These are phyloP conservation scores for Hirsutella rhossiliensis DNA, from an alignment of 2,329 filamentous ascomycete genomes.

Conservation along the genomic window DNA sequence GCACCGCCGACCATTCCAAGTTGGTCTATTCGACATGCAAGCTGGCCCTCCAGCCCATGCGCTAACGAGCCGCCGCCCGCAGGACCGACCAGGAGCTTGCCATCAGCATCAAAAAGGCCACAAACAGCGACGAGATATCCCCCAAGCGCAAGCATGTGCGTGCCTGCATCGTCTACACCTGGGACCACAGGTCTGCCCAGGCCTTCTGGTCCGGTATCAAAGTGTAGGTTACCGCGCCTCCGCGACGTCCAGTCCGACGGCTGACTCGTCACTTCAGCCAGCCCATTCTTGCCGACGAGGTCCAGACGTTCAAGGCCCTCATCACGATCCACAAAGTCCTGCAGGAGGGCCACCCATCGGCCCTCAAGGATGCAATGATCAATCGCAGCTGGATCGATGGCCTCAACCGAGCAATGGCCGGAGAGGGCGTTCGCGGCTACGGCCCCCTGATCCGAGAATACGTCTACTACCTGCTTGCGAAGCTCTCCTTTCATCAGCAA, in stretches of 20 bases:
- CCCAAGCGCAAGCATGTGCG: slow-evolving; percentile 87
- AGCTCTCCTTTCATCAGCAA: slow-evolving; percentile 91
- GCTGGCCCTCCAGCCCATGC: background rate
- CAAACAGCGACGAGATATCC: slow-evolving; percentile 54
- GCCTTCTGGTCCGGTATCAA: slow-evolving; percentile 99
- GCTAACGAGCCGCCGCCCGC: slow-evolving; percentile 2
- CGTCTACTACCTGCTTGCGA: slow-evolving; percentile 87
- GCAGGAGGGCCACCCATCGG: slow-evolving; percentile 87
- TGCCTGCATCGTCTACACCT: slow-evolving; percentile 95
- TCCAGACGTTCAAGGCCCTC: slow-evolving; percentile 97
- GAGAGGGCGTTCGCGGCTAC: slow-evolving; percentile 83
- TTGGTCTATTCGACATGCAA: slow-evolving; percentile 7
- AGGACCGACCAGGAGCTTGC: slow-evolving; percentile 59
- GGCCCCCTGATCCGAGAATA: slow-evolving; percentile 91
- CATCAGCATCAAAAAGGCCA: slow-evolving; percentile 60
- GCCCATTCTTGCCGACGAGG: slow-evolving; percentile 94
- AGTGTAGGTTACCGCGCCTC: slow-evolving; percentile 53
- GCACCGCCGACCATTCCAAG: slow-evolving; percentile 24
- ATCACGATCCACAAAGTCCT: slow-evolving; percentile 97
- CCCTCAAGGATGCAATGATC: slow-evolving; percentile 76
- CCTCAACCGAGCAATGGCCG: slow-evolving; percentile 68
- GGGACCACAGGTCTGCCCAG: slow-evolving; percentile 92
- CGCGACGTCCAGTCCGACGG: background rate
- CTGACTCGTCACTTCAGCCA: slow-evolving; percentile 43
- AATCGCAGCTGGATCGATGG: slow-evolving; percentile 89